A percentile compares a stretch with the other conserved stretches of the same genome.
Evolutionary conservation across 441 rosid species (phyloP).

Genomic region (Pelargonium myrrhifolium): DNA sequence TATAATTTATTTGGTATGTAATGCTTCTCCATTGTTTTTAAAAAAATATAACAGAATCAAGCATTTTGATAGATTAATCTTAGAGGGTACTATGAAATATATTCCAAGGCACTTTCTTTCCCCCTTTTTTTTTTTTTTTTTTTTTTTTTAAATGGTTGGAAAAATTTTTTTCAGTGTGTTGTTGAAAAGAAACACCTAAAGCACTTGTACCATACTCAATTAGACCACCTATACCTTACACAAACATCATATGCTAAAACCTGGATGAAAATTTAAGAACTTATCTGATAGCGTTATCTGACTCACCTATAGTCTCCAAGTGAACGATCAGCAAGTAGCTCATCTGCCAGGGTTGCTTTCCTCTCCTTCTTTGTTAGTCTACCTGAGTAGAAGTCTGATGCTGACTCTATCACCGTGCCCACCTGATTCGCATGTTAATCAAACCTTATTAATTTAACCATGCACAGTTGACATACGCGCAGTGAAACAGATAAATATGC

Average conservation of each 20-base stretch:
- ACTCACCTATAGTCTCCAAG: constrained; percentile 67
- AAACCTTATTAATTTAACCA: neutral
- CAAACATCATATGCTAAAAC: neutral
- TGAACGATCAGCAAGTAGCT: constrained; percentile 53
- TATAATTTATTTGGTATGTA: too few relatives aligned
- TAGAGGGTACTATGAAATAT: too few relatives aligned
- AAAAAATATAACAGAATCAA: too few relatives aligned
- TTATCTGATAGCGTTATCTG: neutral
- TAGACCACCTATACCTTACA: neutral
- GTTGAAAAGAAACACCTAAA: neutral
- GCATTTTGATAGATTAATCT: too few relatives aligned
- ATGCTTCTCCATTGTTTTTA: too few relatives aligned
- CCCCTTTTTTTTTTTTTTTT: neutral
- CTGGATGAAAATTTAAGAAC: neutral
- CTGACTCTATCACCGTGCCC: constrained; percentile 67
- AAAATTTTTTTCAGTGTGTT: neutral
- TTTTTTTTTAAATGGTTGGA: neutral
- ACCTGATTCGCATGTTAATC: constrained; percentile 35
- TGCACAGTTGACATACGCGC: neutral
- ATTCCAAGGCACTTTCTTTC: neutral
- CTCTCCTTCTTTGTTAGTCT: constrained; percentile 81
- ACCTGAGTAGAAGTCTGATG: constrained; percentile 51
- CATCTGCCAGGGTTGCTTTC: constrained; percentile 69
- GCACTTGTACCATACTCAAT: neutral
- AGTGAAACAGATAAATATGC: neutral